Conservation (phyloP, 371 early-diverging fungal genomes). For the Encephalitozoon hellem region DNA sequence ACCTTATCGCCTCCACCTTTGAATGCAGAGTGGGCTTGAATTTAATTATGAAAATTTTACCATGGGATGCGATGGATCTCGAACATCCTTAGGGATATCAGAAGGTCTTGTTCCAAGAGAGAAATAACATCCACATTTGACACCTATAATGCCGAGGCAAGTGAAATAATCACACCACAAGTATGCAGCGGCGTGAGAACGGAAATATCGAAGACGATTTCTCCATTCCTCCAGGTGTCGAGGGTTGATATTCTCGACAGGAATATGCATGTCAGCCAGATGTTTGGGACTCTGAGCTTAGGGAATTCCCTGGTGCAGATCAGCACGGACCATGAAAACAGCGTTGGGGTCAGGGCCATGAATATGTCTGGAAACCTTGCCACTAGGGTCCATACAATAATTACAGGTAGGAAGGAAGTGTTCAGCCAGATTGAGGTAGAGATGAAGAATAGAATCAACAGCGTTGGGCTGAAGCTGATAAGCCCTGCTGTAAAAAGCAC, state of each 20-base stretch:
- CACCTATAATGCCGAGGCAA: slow-evolving; percentile 23
- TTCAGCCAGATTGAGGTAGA: slow-evolving; percentile 34
- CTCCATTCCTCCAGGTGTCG: slow-evolving; percentile 23
- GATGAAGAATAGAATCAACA: slow-evolving; percentile 19
- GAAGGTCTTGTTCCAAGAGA: background rate
- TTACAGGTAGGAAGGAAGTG: slow-evolving; percentile 28
- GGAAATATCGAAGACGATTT: slow-evolving; percentile 36
- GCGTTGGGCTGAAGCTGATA: slow-evolving; percentile 43
- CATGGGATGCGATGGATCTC: slow-evolving; percentile 3
- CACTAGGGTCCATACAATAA: slow-evolving; percentile 30
- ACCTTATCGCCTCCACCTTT: background rate
- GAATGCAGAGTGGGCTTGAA: background rate
- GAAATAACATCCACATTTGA: slow-evolving; percentile 22
- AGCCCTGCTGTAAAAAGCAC: slow-evolving; percentile 38
- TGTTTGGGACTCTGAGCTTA: slow-evolving; percentile 25
- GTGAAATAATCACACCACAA: background rate
- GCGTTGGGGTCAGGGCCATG: slow-evolving; percentile 21
- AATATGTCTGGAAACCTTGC: slow-evolving; percentile 6
- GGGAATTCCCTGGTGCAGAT: slow-evolving; percentile 23
- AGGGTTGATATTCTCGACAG: background rate
- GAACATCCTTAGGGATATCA: background rate
- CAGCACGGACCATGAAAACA: slow-evolving; percentile 32
- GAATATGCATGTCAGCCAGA: background rate
- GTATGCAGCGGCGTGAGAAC: slow-evolving; percentile 17
- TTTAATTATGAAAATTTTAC: background rate